phyloP scores from a whole-genome alignment of 805 yeast genomes.

The Candida khao-thaluensis region DNA sequence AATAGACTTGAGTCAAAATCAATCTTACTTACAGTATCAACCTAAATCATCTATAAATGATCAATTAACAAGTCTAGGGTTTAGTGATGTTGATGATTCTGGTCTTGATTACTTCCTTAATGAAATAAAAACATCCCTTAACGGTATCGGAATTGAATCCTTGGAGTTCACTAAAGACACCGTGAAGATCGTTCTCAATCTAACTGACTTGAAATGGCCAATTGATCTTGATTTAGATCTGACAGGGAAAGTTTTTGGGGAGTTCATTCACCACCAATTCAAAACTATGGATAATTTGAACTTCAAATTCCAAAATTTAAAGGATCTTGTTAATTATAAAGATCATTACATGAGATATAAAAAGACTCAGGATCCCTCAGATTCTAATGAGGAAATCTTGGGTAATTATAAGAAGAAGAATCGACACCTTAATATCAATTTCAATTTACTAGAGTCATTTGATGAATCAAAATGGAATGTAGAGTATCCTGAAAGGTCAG shows the following conservation, averaged over 20 bases:
- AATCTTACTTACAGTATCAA: neutral
- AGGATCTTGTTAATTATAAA: slow-evolving; percentile 22
- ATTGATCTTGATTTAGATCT: neutral
- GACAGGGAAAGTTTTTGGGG: neutral
- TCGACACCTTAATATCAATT: slow-evolving; percentile 7
- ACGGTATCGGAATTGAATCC: too few species aligned
- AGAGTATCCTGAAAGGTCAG: neutral
- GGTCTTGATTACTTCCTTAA: slow-evolving; percentile 18
- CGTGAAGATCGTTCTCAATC: neutral
- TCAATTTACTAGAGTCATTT: slow-evolving; percentile 5
- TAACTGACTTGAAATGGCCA: slow-evolving; percentile 6
- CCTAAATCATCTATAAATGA: neutral
- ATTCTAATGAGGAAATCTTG: slow-evolving; percentile 35
- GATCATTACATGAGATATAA: slow-evolving; percentile 34
- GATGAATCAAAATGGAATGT: slow-evolving; percentile 8
- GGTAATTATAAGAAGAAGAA: slow-evolving; percentile 24
- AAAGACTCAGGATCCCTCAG: slow-evolving; percentile 32
- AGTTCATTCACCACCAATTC: slow-evolving; percentile 4
- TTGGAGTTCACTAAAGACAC: neutral
- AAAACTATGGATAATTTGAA: slow-evolving; percentile 1
- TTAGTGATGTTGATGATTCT: slow-evolving; percentile 24
- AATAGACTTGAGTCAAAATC: neutral
- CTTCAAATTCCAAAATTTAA: slow-evolving; percentile 20
- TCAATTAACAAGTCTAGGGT: slow-evolving; percentile 19
- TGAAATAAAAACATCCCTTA: neutral